phyloP scores from a whole-genome alignment of 352 stramenopile genomes.

The Pythium vanterpoolii region DNA sequence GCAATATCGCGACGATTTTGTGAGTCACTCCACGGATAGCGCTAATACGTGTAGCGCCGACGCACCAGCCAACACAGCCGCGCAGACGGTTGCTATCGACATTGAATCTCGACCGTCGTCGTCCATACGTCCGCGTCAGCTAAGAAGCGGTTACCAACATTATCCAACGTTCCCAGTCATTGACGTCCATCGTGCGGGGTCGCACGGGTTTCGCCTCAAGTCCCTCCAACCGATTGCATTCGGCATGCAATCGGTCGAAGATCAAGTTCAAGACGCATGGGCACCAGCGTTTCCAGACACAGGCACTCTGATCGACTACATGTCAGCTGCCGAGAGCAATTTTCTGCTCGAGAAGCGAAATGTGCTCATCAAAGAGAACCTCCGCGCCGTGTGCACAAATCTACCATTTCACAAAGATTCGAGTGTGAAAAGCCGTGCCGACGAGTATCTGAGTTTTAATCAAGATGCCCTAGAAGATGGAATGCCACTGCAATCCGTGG shows the following conservation, averaged over 20 bases:
- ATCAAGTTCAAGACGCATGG: constrained; percentile 29
- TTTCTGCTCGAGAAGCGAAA: constrained; percentile 39
- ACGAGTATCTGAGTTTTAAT: constrained; percentile 4
- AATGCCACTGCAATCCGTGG: neutral
- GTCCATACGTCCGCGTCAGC: neutral
- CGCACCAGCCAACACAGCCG: neutral
- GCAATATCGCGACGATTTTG: constrained; percentile 2
- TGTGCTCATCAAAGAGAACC: constrained; percentile 30
- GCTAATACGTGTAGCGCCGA: neutral
- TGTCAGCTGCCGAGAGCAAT: constrained; percentile 20
- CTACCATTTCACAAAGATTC: constrained; percentile 26
- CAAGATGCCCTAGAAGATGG: neutral
- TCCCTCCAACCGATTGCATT: constrained; percentile 42
- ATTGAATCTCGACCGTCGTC: neutral
- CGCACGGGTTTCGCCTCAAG: constrained; percentile 32
- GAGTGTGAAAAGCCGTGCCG: neutral
- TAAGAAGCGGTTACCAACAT: constrained; percentile 25
- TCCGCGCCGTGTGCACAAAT: constrained; percentile 30
- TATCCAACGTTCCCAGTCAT: constrained; percentile 29
- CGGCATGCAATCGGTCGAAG: constrained; percentile 29
- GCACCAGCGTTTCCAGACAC: constrained; percentile 43
- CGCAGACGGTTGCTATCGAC: neutral
- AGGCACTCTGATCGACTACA: constrained; percentile 30
- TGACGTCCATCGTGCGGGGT: constrained; percentile 2
- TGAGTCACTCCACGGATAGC: neutral